Evolutionary conservation across 495 filamentous ascomycete genomes (phyloP).

Genomic region (Aspergillus kassunensis): DNA sequence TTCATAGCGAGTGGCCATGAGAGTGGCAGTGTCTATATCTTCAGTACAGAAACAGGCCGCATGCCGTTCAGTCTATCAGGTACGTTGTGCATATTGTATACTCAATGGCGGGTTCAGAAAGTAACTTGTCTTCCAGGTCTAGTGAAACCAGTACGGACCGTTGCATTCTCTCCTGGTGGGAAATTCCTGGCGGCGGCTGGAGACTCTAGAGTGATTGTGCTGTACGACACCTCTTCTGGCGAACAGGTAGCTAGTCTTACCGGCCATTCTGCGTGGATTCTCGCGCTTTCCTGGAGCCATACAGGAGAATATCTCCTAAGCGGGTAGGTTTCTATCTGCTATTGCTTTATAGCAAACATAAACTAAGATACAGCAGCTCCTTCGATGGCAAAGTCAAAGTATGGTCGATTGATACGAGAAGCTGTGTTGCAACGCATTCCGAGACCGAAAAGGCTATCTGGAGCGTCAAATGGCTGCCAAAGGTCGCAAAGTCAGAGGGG

Average conservation of each 20-base stretch:
- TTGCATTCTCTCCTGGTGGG: constrained; percentile 81
- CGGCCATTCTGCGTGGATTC: constrained; percentile 80
- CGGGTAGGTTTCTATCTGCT: constrained; percentile 50
- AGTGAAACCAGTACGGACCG: constrained; percentile 74
- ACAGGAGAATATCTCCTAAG: constrained; percentile 92
- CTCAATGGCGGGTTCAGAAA: not conserved
- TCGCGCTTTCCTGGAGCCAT: constrained; percentile 84
- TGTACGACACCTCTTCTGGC: constrained; percentile 88
- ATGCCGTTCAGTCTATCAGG: constrained; percentile 82
- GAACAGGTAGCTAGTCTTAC: constrained; percentile 85
- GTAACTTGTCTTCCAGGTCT: constrained; percentile 61
- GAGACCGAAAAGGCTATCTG: constrained; percentile 86
- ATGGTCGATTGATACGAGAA: constrained; percentile 78
- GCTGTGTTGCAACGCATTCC: constrained; percentile 88
- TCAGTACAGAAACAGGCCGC: constrained; percentile 83
- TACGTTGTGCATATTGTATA: constrained; percentile 32
- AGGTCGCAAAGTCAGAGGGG: constrained; percentile 68
- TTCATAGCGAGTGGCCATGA: constrained; percentile 90
- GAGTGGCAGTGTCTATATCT: constrained; percentile 90
- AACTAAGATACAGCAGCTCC: constrained; percentile 43
- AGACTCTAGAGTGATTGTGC: constrained; percentile 78
- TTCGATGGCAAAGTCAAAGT: constrained; percentile 93
- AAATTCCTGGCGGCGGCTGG: constrained; percentile 89
- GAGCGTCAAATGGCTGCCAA: constrained; percentile 85
- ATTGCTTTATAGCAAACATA: not conserved